Evolutionary conservation across 805 yeast species (phyloP).

Genomic region (Kazachstania bromeliacearum): DNA sequence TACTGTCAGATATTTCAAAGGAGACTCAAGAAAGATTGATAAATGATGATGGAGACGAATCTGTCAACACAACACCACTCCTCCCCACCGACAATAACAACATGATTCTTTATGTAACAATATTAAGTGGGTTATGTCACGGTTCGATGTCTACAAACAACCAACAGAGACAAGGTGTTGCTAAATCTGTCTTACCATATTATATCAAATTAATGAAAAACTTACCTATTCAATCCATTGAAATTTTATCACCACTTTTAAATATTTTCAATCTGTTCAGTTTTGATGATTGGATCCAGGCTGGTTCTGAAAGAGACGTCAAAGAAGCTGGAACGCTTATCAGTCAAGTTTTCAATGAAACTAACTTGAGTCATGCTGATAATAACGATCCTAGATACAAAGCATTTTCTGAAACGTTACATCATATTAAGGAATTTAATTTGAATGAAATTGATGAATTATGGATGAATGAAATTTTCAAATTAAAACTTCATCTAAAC

Average conservation of each 20-base stretch:
- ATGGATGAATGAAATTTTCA: slow-evolving; percentile 18
- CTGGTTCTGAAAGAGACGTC: slow-evolving; percentile 19
- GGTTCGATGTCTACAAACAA: slow-evolving; percentile 20
- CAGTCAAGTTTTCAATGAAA: slow-evolving; percentile 16
- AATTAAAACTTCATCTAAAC: slow-evolving; percentile 14
- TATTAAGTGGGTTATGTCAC: slow-evolving; percentile 23
- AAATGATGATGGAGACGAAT: slow-evolving; percentile 8
- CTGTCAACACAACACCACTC: slow-evolving; percentile 10
- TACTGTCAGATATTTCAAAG: slow-evolving; percentile 2
- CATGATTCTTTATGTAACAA: slow-evolving; percentile 19
- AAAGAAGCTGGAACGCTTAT: slow-evolving; percentile 12
- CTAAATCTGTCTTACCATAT: slow-evolving; percentile 19
- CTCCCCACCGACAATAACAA: slow-evolving; percentile 18
- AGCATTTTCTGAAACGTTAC: slow-evolving; percentile 13
- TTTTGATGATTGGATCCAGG: slow-evolving; percentile 26
- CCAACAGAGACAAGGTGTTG: slow-evolving; percentile 16
- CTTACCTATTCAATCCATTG: slow-evolving; percentile 17
- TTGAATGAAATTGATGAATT: slow-evolving; percentile 18
- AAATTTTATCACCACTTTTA: slow-evolving; percentile 16
- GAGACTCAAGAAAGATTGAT: slow-evolving; percentile 4
- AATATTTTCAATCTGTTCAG: slow-evolving; percentile 19
- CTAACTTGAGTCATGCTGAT: slow-evolving; percentile 8
- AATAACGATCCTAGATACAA: slow-evolving; percentile 5
- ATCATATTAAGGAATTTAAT: slow-evolving; percentile 15
- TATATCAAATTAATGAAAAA: slow-evolving; percentile 15